A percentile compares a stretch with the other conserved stretches of the same genome.
Conservation (phyloP, 2,329 filamentous ascomycete species). For the Exserohilum rostratum region DNA sequence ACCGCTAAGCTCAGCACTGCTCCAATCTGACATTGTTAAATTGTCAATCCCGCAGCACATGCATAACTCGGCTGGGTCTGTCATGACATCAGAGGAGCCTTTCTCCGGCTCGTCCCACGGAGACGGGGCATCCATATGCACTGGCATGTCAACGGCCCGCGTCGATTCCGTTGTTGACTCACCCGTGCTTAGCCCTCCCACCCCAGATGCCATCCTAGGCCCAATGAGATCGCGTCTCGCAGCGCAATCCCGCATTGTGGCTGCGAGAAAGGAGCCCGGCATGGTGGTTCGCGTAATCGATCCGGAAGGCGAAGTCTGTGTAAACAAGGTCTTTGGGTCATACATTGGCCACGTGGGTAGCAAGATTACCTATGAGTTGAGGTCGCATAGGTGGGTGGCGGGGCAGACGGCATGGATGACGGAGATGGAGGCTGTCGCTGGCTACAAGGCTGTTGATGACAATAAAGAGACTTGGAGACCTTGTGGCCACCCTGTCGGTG, state of each 20-base stretch:
- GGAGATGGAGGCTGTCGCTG: conserved; percentile 32
- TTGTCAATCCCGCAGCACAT: conserved; percentile 16
- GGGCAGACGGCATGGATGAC: conserved; percentile 34
- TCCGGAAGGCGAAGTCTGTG: conserved; percentile 56
- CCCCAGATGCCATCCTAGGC: conserved; percentile 26
- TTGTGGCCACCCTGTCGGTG: conserved; percentile 27
- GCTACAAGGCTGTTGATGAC: conserved; percentile 16
- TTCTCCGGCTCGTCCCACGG: neutral
- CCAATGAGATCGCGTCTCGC: conserved; percentile 65
- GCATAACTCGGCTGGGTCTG: neutral
- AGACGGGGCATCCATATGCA: conserved; percentile 1
- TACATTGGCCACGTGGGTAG: conserved; percentile 68
- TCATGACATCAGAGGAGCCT: conserved; percentile 1
- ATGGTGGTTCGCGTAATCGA: conserved; percentile 64
- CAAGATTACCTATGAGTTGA: conserved; percentile 65
- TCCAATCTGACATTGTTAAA: conserved; percentile 46
- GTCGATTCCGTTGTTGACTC: conserved; percentile 29
- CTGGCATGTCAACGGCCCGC: conserved; percentile 10
- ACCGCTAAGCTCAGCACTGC: conserved; percentile 62
- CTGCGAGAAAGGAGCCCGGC: conserved; percentile 59
- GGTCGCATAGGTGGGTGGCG: conserved; percentile 54
- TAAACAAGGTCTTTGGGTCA: conserved; percentile 63
- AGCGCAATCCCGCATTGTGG: conserved; percentile 69
- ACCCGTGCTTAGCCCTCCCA: conserved; percentile 11
- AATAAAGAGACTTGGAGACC: conserved; percentile 1